phyloP scores from a whole-genome alignment of 306 rosid species.

The Citrullus amarus region DNA sequence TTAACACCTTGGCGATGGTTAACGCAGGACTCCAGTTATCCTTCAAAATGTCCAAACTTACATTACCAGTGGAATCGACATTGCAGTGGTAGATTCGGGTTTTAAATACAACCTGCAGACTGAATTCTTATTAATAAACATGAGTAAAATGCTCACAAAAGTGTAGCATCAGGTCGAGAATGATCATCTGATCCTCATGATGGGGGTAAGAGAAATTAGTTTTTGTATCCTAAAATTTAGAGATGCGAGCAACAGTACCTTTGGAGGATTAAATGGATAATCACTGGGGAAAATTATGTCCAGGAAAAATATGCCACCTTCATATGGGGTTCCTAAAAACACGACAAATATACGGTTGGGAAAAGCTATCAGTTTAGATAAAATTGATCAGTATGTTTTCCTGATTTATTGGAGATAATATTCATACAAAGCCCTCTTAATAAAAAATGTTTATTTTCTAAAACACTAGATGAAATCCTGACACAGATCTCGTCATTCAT shows the following conservation, averaged over 20 bases:
- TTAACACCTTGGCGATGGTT: constrained; percentile 66
- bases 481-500: not conserved
- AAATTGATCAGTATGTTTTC: not conserved
- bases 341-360: not conserved
- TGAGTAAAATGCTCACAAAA: not conserved
- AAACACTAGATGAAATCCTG: not conserved
- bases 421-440: not conserved
- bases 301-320: constrained; percentile 81
- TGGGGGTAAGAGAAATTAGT: not conserved
- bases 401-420: not conserved
- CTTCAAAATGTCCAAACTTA: constrained; percentile 56
- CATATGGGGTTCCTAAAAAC: constrained; percentile 62
- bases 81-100: constrained; percentile 91
- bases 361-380: not conserved
- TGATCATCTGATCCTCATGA: not conserved
- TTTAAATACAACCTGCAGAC: constrained; percentile 64
- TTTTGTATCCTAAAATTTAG: not conserved
- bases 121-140: constrained; percentile 6
- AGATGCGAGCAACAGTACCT: constrained; percentile 26
- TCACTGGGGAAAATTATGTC: constrained; percentile 67
- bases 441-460: not conserved
- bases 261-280: constrained; percentile 82
- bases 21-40: constrained; percentile 96
- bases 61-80: constrained; percentile 48
- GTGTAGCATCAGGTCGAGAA: not conserved